Base-by-base conservation (phyloP, 2,329 filamentous ascomycete genomes). In the Penicillium brevicompactum region DNA sequence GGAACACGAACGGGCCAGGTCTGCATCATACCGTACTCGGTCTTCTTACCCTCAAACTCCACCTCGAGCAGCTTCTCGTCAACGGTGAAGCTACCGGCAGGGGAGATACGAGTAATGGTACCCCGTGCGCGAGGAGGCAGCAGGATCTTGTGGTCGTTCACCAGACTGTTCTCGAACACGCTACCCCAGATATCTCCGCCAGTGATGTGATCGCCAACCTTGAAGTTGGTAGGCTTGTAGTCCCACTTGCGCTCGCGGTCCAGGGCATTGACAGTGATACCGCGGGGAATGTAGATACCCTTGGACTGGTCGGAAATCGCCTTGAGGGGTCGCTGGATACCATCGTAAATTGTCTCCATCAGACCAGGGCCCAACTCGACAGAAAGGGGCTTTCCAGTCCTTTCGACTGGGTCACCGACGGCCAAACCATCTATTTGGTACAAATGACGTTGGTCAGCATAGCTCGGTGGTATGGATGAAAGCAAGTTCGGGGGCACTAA, bases 271-370 rank as follows among this genome's bases (percentile, higher is more conserved):
- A 92, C 85, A 54, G 90, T 79, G 72, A 99, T 93, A 76, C 94
- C 94, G 67, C 94, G 91, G 69, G 94, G 94, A 63, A 99, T 99
- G 78, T 99, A 99, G 77, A 99, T 99, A 77, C 90, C 92, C 71
- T 91, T 81, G 49, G 92, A 87, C 46, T 84, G 78, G 40, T 88
- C 80, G 66, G 91, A 82, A 70, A 99, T 99, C 64, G 85, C 87
- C 78, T 88, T 88, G 67, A 99, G 87, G 48, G 94, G 94, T 73
- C 94, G 88, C 78, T 99, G 94, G 70, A 99, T 99, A 80, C 94
- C 94, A 76, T 99, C 94, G 83, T 97, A 99, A 76, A 99, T 99
- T 65, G 94, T 97, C 80, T 97, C 93, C 85, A 99, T 91, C 75
- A 99, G 82, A 74, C 94, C 94, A 61, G 94, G 94, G 48, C 94